A percentile compares a stretch with the other conserved stretches of the same genome.
Evolutionary conservation across 805 yeast genomes (phyloP).

Genomic region (Metschnikowia gelsemii): DNA sequence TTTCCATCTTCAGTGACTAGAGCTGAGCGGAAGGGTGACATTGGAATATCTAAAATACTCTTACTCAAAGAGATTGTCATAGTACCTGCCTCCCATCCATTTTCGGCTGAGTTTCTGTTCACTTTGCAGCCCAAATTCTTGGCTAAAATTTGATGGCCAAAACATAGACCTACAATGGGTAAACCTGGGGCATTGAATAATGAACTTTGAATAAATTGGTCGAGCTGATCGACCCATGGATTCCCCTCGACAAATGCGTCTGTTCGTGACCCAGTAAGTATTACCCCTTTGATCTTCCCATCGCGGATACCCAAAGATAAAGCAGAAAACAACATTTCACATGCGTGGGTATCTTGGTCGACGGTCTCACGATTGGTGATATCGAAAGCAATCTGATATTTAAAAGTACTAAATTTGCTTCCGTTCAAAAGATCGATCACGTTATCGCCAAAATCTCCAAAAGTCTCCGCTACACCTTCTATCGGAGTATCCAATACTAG

Average conservation of each 20-base stretch:
- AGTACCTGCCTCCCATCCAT: conserved; percentile 76
- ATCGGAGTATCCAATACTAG: conserved; percentile 42
- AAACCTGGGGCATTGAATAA: conserved; percentile 25
- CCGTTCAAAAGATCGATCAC: conserved; percentile 32
- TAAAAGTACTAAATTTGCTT: conserved; percentile 24
- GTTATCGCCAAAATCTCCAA: conserved; percentile 57
- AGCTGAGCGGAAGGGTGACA: conserved; percentile 25
- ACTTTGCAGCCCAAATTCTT: conserved; percentile 64
- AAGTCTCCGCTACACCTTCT: conserved; percentile 27
- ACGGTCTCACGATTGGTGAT: conserved; percentile 14
- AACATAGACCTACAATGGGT: conserved; percentile 74
- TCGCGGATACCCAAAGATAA: conserved; percentile 27
- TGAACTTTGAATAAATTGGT: conserved; percentile 29
- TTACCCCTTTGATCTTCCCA: conserved; percentile 38
- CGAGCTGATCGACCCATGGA: conserved; percentile 43
- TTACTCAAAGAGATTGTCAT: conserved; percentile 48
- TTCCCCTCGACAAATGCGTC: conserved; percentile 44
- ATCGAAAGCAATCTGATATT: conserved; percentile 38
- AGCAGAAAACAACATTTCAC: conserved; percentile 16
- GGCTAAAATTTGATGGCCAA: conserved; percentile 81
- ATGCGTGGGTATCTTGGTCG: conserved; percentile 1
- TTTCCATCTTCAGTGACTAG: conserved; percentile 52
- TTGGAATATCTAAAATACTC: conserved; percentile 30
- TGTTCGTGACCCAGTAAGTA: conserved; percentile 52
- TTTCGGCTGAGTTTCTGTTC: conserved; percentile 44